These are phyloP conservation scores for Tolypocladium nubicola DNA, from an alignment of 2,329 filamentous ascomycete species.

Conservation along the genomic window DNA sequence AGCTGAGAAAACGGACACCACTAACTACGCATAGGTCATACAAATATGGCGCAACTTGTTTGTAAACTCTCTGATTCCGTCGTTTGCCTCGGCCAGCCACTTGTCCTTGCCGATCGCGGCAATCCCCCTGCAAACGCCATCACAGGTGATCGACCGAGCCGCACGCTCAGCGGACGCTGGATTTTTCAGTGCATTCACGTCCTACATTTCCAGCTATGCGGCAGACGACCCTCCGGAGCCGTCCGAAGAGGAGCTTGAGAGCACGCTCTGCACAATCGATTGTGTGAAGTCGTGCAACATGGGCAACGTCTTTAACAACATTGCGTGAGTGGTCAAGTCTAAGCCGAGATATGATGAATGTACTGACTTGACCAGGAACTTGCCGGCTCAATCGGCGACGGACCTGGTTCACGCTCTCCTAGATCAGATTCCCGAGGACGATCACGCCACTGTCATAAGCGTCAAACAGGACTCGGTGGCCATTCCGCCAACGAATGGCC, in stretches of 20 bases:
- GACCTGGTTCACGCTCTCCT: constrained; percentile 58
- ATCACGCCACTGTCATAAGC: constrained; percentile 64
- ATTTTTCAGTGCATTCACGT: constrained; percentile 88
- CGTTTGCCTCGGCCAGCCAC: constrained; percentile 57
- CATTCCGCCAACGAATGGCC: constrained; percentile 47
- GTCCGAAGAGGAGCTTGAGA: constrained; percentile 93
- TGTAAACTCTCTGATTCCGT: constrained; percentile 82
- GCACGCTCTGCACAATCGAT: constrained; percentile 87
- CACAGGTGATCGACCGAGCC: constrained; percentile 84
- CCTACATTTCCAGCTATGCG: constrained; percentile 96
- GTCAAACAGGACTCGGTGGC: constrained; percentile 78
- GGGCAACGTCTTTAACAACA: constrained; percentile 70
- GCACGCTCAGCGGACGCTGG: constrained; percentile 69
- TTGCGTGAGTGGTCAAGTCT: constrained; percentile 47
- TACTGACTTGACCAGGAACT: constrained; percentile 17
- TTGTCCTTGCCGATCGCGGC: constrained; percentile 60
- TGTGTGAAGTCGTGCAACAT: constrained; percentile 87
- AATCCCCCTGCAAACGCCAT: constrained; percentile 84
- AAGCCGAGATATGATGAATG: neutral
- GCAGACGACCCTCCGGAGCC: constrained; percentile 96
- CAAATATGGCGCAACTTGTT: constrained; percentile 94
- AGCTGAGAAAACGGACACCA: neutral
- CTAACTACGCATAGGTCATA: constrained; percentile 48
- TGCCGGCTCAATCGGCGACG: constrained; percentile 21
- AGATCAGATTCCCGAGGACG: constrained; percentile 77